Conservation (phyloP, 108 stramenopile species). For the Cyclotella cryptica region DNA sequence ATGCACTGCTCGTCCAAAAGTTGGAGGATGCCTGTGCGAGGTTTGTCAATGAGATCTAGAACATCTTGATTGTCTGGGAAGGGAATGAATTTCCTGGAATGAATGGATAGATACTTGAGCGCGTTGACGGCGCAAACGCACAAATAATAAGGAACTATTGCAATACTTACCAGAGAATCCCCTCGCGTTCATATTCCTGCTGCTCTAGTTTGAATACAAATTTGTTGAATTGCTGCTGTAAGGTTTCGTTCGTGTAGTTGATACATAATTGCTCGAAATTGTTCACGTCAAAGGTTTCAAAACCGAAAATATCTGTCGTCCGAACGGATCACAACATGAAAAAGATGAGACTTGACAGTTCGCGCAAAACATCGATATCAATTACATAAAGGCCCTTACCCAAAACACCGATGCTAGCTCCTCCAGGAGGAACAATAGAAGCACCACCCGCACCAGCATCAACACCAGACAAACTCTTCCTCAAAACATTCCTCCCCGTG, state of each 20-base stretch:
- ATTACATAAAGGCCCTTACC: background rate
- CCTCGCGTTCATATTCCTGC: constrained; percentile 85
- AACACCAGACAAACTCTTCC: background rate
- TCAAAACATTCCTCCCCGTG: background rate
- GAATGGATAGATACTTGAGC: background rate
- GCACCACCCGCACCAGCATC: constrained; percentile 2
- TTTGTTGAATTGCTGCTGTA: constrained; percentile 95
- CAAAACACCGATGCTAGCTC: constrained; percentile 65
- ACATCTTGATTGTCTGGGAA: constrained; percentile 95
- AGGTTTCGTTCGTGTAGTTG: constrained; percentile 96
- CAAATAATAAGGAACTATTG: background rate
- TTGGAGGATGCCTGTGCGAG: constrained; percentile 77
- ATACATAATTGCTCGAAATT: constrained; percentile 96
- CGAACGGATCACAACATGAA: background rate
- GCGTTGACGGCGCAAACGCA: background rate
- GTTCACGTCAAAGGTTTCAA: constrained; percentile 95
- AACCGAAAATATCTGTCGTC: constrained; percentile 94
- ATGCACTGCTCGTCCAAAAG: constrained; percentile 88
- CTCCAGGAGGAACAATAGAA: constrained; percentile 47
- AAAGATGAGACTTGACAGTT: background rate
- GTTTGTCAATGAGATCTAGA: constrained; percentile 89
- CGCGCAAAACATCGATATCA: background rate
- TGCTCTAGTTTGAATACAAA: constrained; percentile 93
- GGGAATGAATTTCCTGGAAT: constrained; percentile 75
- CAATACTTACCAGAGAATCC: constrained; percentile 71